phyloP scores from a whole-genome alignment of 345 rosid genomes.

The Diplotaxis tenuifolia region DNA sequence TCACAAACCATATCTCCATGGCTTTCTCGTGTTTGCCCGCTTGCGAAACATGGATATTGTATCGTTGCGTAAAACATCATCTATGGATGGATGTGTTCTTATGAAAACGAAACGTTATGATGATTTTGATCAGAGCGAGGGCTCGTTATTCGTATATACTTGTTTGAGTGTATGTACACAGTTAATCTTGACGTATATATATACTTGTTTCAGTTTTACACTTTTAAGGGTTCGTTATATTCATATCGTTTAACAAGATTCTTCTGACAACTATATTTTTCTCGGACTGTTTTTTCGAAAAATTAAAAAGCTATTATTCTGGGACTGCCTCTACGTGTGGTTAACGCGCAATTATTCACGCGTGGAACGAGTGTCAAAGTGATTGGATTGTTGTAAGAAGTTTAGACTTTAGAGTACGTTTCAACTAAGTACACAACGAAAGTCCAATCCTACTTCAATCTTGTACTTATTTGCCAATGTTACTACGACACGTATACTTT shows the following conservation, averaged over 20 bases:
- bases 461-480: background rate
- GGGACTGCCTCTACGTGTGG: background rate
- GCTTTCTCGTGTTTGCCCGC: no score
- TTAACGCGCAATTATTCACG: background rate
- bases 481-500: background rate
- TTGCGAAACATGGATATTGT: background rate
- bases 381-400: slow-evolving; percentile 26
- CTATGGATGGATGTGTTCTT: background rate
- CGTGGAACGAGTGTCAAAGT: slow-evolving; percentile 15
- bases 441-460: slow-evolving; percentile 22
- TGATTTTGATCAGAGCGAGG: background rate
- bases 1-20: no score
- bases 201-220: background rate
- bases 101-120: background rate
- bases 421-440: slow-evolving; percentile 27
- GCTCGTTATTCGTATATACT: no score
- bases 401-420: slow-evolving; percentile 1
- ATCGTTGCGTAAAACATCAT: background rate
- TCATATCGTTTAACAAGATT: slow-evolving; percentile 22
- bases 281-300: no score
- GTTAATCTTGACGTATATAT: background rate
- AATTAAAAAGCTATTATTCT: no score
- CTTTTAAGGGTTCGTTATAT: slow-evolving; percentile 8
- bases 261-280: slow-evolving; percentile 19
- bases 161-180: no score